Evolutionary conservation across 495 filamentous ascomycete genomes (phyloP).

Genomic region (Aspergillus olivimuriae): DNA sequence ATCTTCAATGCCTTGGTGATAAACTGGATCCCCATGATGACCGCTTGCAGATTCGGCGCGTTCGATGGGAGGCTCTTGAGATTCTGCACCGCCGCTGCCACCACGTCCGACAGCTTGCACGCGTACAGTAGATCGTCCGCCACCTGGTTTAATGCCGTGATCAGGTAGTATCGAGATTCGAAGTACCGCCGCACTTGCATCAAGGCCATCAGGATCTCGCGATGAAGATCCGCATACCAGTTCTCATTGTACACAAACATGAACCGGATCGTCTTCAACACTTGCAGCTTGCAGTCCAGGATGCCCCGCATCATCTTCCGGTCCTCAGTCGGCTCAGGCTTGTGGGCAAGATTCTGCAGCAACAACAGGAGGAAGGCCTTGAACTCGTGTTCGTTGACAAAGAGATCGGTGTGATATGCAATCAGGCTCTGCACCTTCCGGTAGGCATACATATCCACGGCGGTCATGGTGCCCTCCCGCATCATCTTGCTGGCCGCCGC

Average conservation of each 20-base stretch:
- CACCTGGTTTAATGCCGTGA: not conserved
- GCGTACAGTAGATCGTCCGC: not conserved
- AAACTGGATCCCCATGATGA: not conserved
- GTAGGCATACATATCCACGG: slow-evolving; percentile 81
- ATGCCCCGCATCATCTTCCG: not conserved
- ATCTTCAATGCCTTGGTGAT: not conserved
- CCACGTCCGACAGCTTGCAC: not conserved
- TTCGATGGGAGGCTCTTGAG: not conserved
- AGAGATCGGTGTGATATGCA: slow-evolving; percentile 56
- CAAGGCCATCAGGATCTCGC: not conserved
- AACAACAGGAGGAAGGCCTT: slow-evolving; percentile 66
- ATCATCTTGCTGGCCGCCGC: slow-evolving; percentile 73
- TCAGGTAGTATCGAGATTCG: not conserved
- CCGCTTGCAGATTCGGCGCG: not conserved
- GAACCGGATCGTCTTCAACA: not conserved
- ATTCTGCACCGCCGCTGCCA: not conserved
- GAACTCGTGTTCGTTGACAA: slow-evolving; percentile 51
- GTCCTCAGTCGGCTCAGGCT: slow-evolving; percentile 15
- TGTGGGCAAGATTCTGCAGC: slow-evolving; percentile 66
- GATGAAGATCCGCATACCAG: not conserved
- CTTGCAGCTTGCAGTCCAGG: not conserved
- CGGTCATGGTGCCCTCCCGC: slow-evolving; percentile 57
- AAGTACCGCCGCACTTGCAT: not conserved
- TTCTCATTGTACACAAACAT: not conserved
- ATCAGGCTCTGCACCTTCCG: slow-evolving; percentile 79